Conservation (phyloP, 106 monocot genomes). For the Iris macrosiphon region DNA sequence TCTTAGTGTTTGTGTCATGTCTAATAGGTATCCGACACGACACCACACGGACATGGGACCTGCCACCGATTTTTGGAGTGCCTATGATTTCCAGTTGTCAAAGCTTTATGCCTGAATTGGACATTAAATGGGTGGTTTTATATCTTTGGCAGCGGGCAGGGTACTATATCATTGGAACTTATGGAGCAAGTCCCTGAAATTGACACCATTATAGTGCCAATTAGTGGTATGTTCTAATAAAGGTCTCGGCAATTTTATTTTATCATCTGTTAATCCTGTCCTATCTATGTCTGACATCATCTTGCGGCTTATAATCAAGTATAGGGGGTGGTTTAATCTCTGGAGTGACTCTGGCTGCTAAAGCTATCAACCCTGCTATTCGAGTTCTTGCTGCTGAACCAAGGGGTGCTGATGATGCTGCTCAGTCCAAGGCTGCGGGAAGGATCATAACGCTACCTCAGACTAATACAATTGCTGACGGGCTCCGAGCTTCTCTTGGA, state of each 20-base stretch:
- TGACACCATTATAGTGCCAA: slow-evolving; percentile 79
- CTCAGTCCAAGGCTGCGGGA: slow-evolving; percentile 69
- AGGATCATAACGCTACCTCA: slow-evolving; percentile 48
- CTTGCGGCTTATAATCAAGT: background rate
- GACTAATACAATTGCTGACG: slow-evolving; percentile 90
- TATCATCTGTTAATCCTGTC: background rate
- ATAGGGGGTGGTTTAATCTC: slow-evolving; percentile 93
- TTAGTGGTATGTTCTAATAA: slow-evolving; percentile 56
- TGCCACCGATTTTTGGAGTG: no score
- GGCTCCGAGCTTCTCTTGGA: slow-evolving; percentile 88
- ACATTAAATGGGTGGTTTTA: slow-evolving; percentile 4
- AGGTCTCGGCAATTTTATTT: background rate
- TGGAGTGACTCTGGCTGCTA: slow-evolving; percentile 81
- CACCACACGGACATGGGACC: no score
- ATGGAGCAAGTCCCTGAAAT: slow-evolving; percentile 72
- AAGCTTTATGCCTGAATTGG: no score
- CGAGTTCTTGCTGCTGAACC: slow-evolving; percentile 86
- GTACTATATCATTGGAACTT: slow-evolving; percentile 79
- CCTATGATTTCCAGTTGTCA: no score
- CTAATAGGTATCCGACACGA: no score
- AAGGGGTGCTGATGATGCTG: slow-evolving; percentile 88
- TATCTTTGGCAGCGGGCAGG: slow-evolving; percentile 65
- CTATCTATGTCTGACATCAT: background rate
- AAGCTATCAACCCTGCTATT: slow-evolving; percentile 82
- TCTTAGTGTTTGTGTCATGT: no score